Evolutionary conservation across 208 protist genomes (phyloP).

Genomic region (Acanthamoeba triangularis): DNA sequence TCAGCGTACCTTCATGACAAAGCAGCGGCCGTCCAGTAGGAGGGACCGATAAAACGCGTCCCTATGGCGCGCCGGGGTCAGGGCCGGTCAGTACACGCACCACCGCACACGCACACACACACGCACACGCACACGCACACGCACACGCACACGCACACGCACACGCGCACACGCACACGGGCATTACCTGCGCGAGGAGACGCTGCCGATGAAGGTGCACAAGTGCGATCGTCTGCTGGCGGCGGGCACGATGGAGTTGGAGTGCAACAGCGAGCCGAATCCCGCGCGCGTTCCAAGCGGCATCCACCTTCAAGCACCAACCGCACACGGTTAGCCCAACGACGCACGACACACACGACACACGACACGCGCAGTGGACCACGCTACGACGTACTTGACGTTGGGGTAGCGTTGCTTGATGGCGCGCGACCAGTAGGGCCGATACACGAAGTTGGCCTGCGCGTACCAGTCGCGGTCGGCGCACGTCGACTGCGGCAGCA

Average conservation of each 20-base stretch:
- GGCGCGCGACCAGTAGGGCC: conserved; percentile 39
- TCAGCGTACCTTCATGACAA: not conserved
- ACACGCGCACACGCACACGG: too few relatives aligned
- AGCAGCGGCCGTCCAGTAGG: not conserved
- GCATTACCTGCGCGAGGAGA: not conserved
- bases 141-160: too few relatives aligned
- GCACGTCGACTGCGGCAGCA: not conserved
- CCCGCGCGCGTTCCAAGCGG: conserved; percentile 1
- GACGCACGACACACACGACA: too few relatives aligned
- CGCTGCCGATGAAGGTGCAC: conserved; percentile 28
- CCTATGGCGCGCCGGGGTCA: not conserved
- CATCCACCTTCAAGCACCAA: not conserved
- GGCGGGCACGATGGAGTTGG: not conserved
- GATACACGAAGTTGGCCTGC: conserved; percentile 41
- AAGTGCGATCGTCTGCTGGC: not conserved
- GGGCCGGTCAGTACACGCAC: not conserved
- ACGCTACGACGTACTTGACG: not conserved
- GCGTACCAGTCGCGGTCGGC: conserved; percentile 50
- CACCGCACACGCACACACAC: not conserved
- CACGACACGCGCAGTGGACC: too few relatives aligned
- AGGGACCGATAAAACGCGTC: conserved; percentile 7
- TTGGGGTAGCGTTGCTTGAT: conserved; percentile 42
- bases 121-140: too few relatives aligned
- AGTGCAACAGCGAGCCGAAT: not conserved
- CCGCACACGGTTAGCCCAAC: not conserved